Evolutionary conservation across 225 moss, liverwort and hornwort species (phyloP), one percentile per base, ranked within the genome.

Genomic region (Straminergon stramineum): DNA sequence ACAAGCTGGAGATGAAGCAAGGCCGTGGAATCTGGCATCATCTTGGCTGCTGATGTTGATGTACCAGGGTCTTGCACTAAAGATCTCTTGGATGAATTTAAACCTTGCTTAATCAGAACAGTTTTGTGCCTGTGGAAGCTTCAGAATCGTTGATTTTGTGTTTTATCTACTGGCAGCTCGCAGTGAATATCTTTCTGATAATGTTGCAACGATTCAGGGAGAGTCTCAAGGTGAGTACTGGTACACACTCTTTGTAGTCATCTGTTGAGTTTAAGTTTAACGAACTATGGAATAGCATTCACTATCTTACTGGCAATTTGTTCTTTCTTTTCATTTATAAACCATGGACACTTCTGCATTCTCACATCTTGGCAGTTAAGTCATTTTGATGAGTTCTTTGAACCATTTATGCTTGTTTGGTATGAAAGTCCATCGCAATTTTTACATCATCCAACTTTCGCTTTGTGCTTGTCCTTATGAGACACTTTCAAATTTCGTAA

Each of bases 141-240:
- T 57, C 68, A 87, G 77, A 81, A 55, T 76, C 78, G 84, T 91
- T 91, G 81, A 87, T 82, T 39, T 85, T 90, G 70, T 92, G 79
- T 89, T 86, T 71, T 51, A 84, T 88, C 83, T 84, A 73, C 80
- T 93, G 91, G 94, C 95, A 97, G 96, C 95, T 95, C 81, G 94
- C 96, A 45, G 96, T 96, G 86, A 95, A 96, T 86, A 96, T 97
- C 84, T 97, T 96, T 93, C 90, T 94, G 79, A 92, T 96, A 73
- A 91, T 96, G 92, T 85, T 97, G 90, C 92, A 95, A 57, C 96
- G 96, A 64, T 97, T 96, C 88, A 91, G 96, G 89, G 97, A 97
- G 92, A 94, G 95, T 90, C 96, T 99, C 41, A 99, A 93, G 90
- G 93, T 93, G 86, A 93, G 70, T 83, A 79, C 34, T 85, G 45